Conservation (phyloP, 2,329 filamentous ascomycete species). For the Fonsecaea nubica region DNA sequence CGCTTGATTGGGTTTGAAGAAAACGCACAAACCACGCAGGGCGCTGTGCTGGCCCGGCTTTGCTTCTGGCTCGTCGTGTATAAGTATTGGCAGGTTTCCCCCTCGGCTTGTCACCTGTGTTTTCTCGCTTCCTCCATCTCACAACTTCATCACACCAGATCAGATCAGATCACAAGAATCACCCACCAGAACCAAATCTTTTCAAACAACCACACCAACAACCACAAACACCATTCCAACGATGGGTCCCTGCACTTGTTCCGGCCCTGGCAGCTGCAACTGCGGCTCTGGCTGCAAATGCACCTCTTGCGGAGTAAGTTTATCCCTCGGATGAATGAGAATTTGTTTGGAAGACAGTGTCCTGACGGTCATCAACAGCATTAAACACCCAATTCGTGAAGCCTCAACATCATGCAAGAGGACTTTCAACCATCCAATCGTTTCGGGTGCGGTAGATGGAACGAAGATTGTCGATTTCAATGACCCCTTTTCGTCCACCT, state of each 20-base stretch:
- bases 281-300: slow-evolving; percentile 32
- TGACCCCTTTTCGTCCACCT: neutral
- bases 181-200: neutral
- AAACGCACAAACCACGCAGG: slow-evolving; percentile 4
- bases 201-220: neutral
- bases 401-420: neutral
- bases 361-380: neutral
- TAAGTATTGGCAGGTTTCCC: neutral
- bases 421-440: neutral
- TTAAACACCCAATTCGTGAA: neutral
- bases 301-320: slow-evolving; percentile 30
- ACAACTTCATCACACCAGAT: too few species aligned
- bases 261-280: slow-evolving; percentile 25
- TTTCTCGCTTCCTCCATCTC: neutral
- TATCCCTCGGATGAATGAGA: neutral
- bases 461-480: neutral
- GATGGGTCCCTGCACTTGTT: slow-evolving; percentile 31
- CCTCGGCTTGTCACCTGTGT: neutral
- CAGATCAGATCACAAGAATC: neutral
- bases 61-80: neutral
- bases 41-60: slow-evolving; percentile 1
- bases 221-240: slow-evolving; percentile 3
- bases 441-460: neutral
- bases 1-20: neutral
- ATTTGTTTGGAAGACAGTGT: neutral